Evolutionary conservation across 495 filamentous ascomycete species (phyloP).

Genomic region (Penicillium herquei): DNA sequence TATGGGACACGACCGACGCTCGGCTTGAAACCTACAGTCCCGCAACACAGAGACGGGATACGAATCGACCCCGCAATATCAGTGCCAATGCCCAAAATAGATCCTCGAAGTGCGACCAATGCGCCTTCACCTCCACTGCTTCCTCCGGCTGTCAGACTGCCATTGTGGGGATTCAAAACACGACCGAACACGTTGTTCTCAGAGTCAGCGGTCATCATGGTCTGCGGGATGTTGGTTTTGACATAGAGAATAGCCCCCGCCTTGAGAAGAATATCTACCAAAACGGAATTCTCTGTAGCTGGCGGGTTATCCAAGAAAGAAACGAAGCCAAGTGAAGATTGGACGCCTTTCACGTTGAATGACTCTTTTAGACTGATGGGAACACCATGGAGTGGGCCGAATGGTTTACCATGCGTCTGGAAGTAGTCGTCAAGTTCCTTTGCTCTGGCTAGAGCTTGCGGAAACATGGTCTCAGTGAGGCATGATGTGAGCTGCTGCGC

Average conservation of each 20-base stretch:
- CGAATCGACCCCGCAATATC: conserved; percentile 55
- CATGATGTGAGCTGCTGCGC: conserved; percentile 56
- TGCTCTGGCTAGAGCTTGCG: conserved; percentile 34
- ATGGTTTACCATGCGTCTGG: conserved; percentile 29
- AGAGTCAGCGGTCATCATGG: conserved; percentile 14
- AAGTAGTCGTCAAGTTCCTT: conserved; percentile 37
- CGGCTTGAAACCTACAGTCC: conserved; percentile 30
- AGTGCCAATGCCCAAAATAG: conserved; percentile 56
- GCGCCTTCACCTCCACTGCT: conserved; percentile 60
- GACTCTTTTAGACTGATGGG: conserved; percentile 58
- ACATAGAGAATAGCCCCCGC: conserved; percentile 53
- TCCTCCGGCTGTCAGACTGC: conserved; percentile 47
- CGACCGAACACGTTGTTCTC: conserved; percentile 50
- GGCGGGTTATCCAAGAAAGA: conserved; percentile 20
- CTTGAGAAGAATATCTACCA: conserved; percentile 26
- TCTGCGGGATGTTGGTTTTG: conserved; percentile 60
- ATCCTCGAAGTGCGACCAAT: conserved; percentile 52
- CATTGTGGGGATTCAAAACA: conserved; percentile 55
- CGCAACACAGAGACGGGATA: conserved; percentile 49
- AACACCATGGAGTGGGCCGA: conserved; percentile 62
- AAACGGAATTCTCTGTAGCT: conserved; percentile 14
- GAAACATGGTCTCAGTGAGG: conserved; percentile 59
- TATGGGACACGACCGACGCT: conserved; percentile 29
- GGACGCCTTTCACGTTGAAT: conserved; percentile 22
- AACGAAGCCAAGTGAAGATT: conserved; percentile 19